Evolutionary conservation across 1,284 basidiomycete species (phyloP), one percentile per base, ranked within the genome.

Genomic region (Cerioporus squamosus): DNA sequence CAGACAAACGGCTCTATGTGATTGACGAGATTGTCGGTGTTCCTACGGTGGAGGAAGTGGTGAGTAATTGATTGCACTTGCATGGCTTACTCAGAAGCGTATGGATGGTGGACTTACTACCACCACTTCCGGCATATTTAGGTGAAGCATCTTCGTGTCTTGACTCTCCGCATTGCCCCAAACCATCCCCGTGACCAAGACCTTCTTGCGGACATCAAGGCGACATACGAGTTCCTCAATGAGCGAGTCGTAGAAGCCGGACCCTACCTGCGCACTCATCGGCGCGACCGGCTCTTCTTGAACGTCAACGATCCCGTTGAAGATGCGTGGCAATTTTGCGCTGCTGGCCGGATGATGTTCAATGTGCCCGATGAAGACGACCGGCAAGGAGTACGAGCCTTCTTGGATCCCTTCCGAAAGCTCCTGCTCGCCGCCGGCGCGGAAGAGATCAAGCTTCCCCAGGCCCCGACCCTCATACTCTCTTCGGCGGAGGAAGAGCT

Each of bases 1-100:
- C 78, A 7, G 53, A 68, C 17, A 61, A 66, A 47, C 61, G 69
- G 31, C 53, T 81, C 5, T 50, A 72, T 5, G 53, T 72, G 6
- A 73, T 71, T 2, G 72, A 81, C 62, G 64, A 68, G 14, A 57
- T 56, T 1, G 63, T 82, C 5, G 79, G 81, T 5, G 52, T 67
- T 24, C 80, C 81, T 1, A 67, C 68, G n/a, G 64, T 68, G 4
- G 23, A 36, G 15, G 76, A 80, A 70, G 80, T 82, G 52, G 81
- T 82, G 62, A 38, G 78, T 70, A 17, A 38, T 54, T 20, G 18
- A 15, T 42, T 5, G 29, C 22, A 36, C 22, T 43, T 14, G n/a
- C n/a, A n/a, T n/a, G n/a, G n/a, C 33, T 17, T 24, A 29, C 6
- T 23, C 38, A 22, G 12, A 3, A 14, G 33, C 2, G 14, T 14